These are phyloP conservation scores for Jamesozyma lodderae DNA, from an alignment of 805 yeast genomes.

Conservation along the genomic window DNA sequence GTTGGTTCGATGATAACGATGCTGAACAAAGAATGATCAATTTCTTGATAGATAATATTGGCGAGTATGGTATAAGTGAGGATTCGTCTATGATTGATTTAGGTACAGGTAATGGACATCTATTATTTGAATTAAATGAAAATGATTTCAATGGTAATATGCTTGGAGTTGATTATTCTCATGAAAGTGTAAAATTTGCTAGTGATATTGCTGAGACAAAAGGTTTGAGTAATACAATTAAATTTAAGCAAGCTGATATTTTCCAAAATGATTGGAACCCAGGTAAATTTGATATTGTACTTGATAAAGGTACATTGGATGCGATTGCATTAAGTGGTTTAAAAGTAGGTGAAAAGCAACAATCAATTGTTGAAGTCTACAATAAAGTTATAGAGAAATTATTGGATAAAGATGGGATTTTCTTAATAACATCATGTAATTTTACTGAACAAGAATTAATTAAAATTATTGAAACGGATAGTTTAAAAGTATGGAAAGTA, in stretches of 20 bases:
- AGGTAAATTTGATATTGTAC: conserved; percentile 55
- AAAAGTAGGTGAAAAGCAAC: conserved; percentile 37
- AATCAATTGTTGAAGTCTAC: conserved; percentile 51
- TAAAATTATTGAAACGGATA: conserved; percentile 39
- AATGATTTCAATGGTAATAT: conserved; percentile 53
- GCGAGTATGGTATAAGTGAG: conserved; percentile 27
- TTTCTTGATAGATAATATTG: conserved; percentile 48
- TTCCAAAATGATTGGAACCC: conserved; percentile 35
- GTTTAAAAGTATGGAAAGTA: conserved; percentile 50
- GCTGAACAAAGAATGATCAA: conserved; percentile 82
- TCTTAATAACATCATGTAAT: conserved; percentile 85
- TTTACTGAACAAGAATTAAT: conserved; percentile 76
- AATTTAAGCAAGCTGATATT: conserved; percentile 64
- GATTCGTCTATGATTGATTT: conserved; percentile 53
- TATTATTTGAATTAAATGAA: conserved; percentile 58
- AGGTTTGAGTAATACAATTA: conserved; percentile 29
- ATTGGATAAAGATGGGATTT: conserved; percentile 47
- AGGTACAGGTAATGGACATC: conserved; percentile 96
- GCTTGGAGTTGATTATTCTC: conserved; percentile 81
- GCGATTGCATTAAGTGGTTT: conserved; percentile 83
- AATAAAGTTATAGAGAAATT: conserved; percentile 49
- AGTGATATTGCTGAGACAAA: conserved; percentile 41
- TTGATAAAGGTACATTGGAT: conserved; percentile 94
- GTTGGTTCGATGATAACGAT: conserved; percentile 94
- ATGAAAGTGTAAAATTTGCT: conserved; percentile 72